Base-by-base conservation (phyloP, 192 early-diverging fungal genomes). In the Glomus cerebriforme region DNA sequence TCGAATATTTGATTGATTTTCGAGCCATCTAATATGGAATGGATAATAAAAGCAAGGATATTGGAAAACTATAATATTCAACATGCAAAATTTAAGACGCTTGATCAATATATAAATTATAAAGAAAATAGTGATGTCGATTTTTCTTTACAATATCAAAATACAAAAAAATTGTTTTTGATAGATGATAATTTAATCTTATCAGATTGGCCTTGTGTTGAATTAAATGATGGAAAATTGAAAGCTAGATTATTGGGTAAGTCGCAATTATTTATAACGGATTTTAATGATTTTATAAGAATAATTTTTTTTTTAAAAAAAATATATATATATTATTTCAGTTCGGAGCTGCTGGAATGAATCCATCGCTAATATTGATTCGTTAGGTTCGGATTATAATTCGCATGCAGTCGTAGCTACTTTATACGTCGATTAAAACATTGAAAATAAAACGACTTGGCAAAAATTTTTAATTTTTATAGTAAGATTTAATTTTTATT, bases 391-490 rank as follows among this genome's bases (percentile, higher is more conserved):
- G 90, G 92, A 96, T 79, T 99, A 99, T 79, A 82, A 85, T 43
- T 91, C 95, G 45, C 90, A 92, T 65, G 97, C 95, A 34, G 81
- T 99, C n/a, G 97, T 98, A 0, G 96, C 94, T 12, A 97, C 95
- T 15, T 78, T 99, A 31, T 80, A 92, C 59, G 54, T 96, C 15
- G 88, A 92, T 69, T 73, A 59, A 1, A 8, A 15, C 22, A 63
- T 69, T 34, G 77, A 80, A 45, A 90, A 94, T 79, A 82, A 88
- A 29, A 92, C 95, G 0, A 96, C 96, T 6, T 99, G 93, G 91
- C 96, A 99, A 86, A 87, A 96, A 68, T 99, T 98, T 80, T 86
- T 99, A 45, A n/a, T n/a, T n/a, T n/a, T n/a, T n/a, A n/a, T n/a
- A n/a, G n/a, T n/a, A n/a, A n/a, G n/a, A n/a, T n/a, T 96, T 96